Conservation (phyloP, 2,329 filamentous ascomycete species). For the Trichoderma guizhouense region DNA sequence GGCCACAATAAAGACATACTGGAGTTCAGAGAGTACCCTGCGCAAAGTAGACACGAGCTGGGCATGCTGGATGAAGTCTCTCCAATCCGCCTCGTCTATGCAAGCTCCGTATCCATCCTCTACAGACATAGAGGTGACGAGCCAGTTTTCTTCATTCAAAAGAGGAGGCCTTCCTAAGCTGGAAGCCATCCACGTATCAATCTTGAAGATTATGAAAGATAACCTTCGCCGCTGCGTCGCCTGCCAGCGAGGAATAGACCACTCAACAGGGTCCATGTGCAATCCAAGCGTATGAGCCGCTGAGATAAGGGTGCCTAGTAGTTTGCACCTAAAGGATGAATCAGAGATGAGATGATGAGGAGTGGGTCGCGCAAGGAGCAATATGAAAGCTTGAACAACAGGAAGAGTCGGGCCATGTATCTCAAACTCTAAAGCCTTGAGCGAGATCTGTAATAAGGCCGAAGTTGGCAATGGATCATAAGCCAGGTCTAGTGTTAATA, state of each 20-base stretch:
- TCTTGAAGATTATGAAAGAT: neutral
- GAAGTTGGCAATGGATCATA: neutral
- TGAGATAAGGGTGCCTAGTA: neutral
- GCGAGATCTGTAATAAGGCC: neutral
- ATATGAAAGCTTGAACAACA: neutral
- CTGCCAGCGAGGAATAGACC: neutral
- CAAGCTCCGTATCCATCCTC: neutral
- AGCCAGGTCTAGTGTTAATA: neutral
- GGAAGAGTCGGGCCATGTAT: neutral
- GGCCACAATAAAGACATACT: neutral
- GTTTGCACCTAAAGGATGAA: neutral
- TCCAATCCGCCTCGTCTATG: neutral
- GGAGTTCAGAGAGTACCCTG: neutral
- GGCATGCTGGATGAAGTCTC: neutral
- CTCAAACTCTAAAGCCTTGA: neutral
- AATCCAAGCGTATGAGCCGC: neutral
- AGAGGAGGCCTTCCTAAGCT: neutral
- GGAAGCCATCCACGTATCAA: neutral
- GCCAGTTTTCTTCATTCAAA: neutral
- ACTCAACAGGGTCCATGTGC: neutral
- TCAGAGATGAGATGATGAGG: neutral
- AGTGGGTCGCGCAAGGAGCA: neutral
- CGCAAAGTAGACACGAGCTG: neutral
- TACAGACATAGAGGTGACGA: neutral
- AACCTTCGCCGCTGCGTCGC: neutral